Evolutionary conservation across 495 filamentous ascomycete species (phyloP), one percentile per base, ranked within the genome.

Genomic region (Cairneyella variabilis): DNA sequence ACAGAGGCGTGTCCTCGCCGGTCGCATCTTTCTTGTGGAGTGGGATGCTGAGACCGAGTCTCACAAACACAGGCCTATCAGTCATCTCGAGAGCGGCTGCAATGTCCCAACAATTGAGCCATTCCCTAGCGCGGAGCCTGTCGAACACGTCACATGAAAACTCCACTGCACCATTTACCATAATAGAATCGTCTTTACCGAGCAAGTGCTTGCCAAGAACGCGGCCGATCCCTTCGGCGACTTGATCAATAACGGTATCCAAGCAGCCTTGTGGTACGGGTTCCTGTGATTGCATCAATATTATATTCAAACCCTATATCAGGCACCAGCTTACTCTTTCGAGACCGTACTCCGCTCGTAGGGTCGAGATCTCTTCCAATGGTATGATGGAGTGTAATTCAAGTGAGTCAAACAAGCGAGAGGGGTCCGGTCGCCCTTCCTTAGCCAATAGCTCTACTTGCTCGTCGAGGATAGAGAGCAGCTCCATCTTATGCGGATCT

Each of bases 61-160:
- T 30, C 23, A 57, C 46, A 51, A 57, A 51, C 26, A 46, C 38
- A 7, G 46, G 54, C 54, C 48, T 50, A 57, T 57, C 47, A 30
- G 46, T 57, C 47, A 57, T 57, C 47, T 57, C 45, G 18, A 56
- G 44, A 56, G 53, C 45, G 37, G 53, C 45, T 42, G 34, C 23
- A 50, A 56, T 56, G 20, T 56, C 45, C 53, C 36, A 56, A 32
- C 45, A 56, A 56, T 56, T 49, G 16, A 56, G 44, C 45, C 45
- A 56, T 56, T 49, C 46, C 22, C 42, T 48, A 32, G 30, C 30
- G 22, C 36, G 45, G 45, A 56, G 36, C 53, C 53, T 56, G 34
- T 56, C 45, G 36, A 56, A 49, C 34, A 56, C 40, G 38, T 36
- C n/a, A 50, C 28, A 56, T 37, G 23, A 49, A 50, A 56, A 34